Base-by-base conservation (phyloP, 306 rosid genomes). In the Urtica urens region DNA sequence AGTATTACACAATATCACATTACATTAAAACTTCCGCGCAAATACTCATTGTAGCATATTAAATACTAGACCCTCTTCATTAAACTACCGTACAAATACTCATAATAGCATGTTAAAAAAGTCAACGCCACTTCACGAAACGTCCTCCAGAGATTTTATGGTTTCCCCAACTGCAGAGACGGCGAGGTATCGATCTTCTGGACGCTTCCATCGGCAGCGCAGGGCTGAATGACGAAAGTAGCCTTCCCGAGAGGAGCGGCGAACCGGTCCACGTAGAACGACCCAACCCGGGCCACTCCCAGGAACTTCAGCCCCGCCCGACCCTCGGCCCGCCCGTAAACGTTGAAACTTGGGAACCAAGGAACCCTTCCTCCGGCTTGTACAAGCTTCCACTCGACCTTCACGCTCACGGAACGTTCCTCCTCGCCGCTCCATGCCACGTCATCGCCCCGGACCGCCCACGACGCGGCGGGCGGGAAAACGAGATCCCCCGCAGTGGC, bases 381-480 rank as follows among this genome's bases (percentile, higher is more conserved):
- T 72, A 64, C 75, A 68, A 75, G 42, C 40, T 66, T 73, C 99
- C 99, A 90, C 13, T 55, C 38, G 69, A 90, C 58, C 68, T 85
- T 79, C 23, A 79, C 33, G 63, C 71, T 65, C 19, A 85, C 76
- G 17, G 81, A 59, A 57, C 58, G 71, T 11, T 57, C 58, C 4
- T 70, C 23, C 16, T n/a, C n/a, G n/a, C n/a, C n/a, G n/a, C 69
- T 55, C 99, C 94, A 79, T 55, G 75, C 68, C 64, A 73, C 58
- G 55, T 42, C 46, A 20, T 72, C 53, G 15, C 80, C 72, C 46
- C 71, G 71, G 18, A 90, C 87, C 38, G 61, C 46, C 95, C 95
- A 90, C 1, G 79, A 75, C 55, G 60, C 51, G 25, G 73, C 33
- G 38, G 57, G 57, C 0, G 87, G 92, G 60, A 81, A 78, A 43